Evolutionary conservation across 1,139 yeast species (phyloP), one percentile per base, ranked within the genome.

Genomic region (Hansenula anomala): DNA sequence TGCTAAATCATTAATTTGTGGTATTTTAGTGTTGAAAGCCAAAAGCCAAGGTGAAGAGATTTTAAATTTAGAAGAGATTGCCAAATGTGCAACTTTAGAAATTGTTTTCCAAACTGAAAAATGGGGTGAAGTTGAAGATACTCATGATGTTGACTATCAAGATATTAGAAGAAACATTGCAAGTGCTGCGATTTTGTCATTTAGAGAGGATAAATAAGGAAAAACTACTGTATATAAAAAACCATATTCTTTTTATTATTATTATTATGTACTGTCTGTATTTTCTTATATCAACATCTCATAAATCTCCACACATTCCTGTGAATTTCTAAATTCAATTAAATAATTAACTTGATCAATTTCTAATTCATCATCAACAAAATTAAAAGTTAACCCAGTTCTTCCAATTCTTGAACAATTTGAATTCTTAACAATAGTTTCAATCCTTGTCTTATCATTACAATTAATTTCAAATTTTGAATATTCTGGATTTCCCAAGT

Each of bases 91-190:
- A 11, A 80, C 84, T 41, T 68, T 92, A 53, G 98, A 92, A 58
- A 82, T 83, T 7, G 80, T 82, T 36, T 77, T 76, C 61, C 98
- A 92, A 62, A 86, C 95, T 22, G 79, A 77, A 30, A 75, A 80
- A 55, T 92, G 98, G 98, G 98, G 98, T 30, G 97, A 92, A 61
- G 97, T 92, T 19, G 98, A 92, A 64, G 98, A 92, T 56, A 89
- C 97, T 5, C 98, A 92, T 58, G 98, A 92, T 60, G 97, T 92
- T 15, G 95, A 88, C 55, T 83, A 83, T 60, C 95, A 80, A 34
- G 97, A 92, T 50, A 73, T 95, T 60, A 70, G 87, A 50, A 77
- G 97, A 61, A 81, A 80, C 52, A 71, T 92, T 37, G 78, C 92
- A 26, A 75, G 90, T 50, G 94, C 96, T 27, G 84, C 89, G n/a